Evolutionary conservation across 1,284 basidiomycete genomes (phyloP).

Genomic region (Ceraceosorus guamensis): DNA sequence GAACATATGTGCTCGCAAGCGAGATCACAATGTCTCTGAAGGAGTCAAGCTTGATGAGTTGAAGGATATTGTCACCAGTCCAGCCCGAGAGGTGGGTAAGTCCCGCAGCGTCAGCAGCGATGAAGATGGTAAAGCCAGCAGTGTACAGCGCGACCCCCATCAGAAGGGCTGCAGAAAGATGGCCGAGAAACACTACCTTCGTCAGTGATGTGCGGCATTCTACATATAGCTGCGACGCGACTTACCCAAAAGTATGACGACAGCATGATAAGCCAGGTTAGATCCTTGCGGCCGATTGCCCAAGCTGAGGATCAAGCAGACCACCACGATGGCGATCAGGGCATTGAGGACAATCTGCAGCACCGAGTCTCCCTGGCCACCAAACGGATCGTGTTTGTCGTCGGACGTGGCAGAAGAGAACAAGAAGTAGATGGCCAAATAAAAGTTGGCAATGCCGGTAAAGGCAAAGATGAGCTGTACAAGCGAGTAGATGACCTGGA

Average conservation of each 20-base stretch:
- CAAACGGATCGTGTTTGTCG: slow-evolving; percentile 62
- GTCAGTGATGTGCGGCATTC: too few species aligned
- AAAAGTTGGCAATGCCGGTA: slow-evolving; percentile 74
- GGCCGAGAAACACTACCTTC: too few species aligned
- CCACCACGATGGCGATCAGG: slow-evolving; percentile 25
- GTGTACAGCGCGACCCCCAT: slow-evolving; percentile 66
- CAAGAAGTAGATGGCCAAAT: slow-evolving; percentile 74
- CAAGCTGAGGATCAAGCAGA: slow-evolving; percentile 13
- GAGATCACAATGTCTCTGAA: slow-evolving; percentile 72
- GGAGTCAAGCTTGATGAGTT: slow-evolving; percentile 61
- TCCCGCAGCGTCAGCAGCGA: slow-evolving; percentile 8
- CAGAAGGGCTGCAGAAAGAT: too few species aligned
- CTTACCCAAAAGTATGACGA: slow-evolving; percentile 65
- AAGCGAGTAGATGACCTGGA: slow-evolving; percentile 52
- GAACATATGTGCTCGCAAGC: slow-evolving; percentile 74
- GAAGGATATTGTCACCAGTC: slow-evolving; percentile 12
- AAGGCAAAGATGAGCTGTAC: slow-evolving; percentile 64
- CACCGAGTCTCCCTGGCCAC: slow-evolving; percentile 58
- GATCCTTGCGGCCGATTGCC: slow-evolving; percentile 15
- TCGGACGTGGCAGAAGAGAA: slow-evolving; percentile 50
- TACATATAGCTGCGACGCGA: too few species aligned
- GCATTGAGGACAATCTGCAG: slow-evolving; percentile 14
- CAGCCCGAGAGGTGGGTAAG: slow-evolving; percentile 8
- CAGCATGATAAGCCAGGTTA: slow-evolving; percentile 70
- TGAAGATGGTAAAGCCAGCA: slow-evolving; percentile 62